A percentile compares a stretch with the other conserved stretches of the same genome.
Evolutionary conservation across 768 basidiomycete genomes (phyloP).

Genomic region (Trametes punicea): DNA sequence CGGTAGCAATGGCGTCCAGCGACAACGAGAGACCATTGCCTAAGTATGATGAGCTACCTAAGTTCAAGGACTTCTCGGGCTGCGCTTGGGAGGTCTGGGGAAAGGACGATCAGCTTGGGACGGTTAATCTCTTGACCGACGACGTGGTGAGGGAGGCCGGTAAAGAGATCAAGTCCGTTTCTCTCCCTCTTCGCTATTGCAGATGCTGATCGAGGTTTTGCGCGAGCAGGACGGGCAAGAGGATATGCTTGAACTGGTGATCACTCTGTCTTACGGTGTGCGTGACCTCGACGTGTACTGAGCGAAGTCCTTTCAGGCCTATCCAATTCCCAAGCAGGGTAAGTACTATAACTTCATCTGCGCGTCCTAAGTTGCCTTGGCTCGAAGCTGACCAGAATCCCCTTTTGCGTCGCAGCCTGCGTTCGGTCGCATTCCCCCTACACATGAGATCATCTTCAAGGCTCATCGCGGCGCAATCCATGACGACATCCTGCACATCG

Average conservation of each 20-base stretch:
- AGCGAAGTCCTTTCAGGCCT: conserved; percentile 42
- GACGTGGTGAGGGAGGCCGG: conserved; percentile 55
- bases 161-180: conserved; percentile 48
- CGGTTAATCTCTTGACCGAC: conserved; percentile 61
- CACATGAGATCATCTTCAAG: conserved; percentile 41
- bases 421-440: conserved; percentile 53
- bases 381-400: no score
- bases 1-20: conserved; percentile 7
- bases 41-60: conserved; percentile 47
- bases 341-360: not conserved
- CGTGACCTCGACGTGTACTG: not conserved
- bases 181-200: not conserved
- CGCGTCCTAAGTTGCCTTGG: no score
- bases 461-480: conserved; percentile 23
- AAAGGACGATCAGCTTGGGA: conserved; percentile 62
- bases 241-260: conserved; percentile 61
- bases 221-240: conserved; percentile 43
- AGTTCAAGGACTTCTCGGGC: conserved; percentile 42
- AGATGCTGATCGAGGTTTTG: not conserved
- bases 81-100: conserved; percentile 75
- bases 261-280: not conserved
- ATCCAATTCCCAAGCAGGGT: conserved; percentile 66
- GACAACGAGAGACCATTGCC: conserved; percentile 31
- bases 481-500: conserved; percentile 27
- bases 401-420: conserved; percentile 54